A percentile compares a stretch with the other conserved stretches of the same genome.
These are phyloP conservation scores for Ganoderma resinaceum DNA, from an alignment of 1,284 basidiomycete genomes.

Conservation along the genomic window DNA sequence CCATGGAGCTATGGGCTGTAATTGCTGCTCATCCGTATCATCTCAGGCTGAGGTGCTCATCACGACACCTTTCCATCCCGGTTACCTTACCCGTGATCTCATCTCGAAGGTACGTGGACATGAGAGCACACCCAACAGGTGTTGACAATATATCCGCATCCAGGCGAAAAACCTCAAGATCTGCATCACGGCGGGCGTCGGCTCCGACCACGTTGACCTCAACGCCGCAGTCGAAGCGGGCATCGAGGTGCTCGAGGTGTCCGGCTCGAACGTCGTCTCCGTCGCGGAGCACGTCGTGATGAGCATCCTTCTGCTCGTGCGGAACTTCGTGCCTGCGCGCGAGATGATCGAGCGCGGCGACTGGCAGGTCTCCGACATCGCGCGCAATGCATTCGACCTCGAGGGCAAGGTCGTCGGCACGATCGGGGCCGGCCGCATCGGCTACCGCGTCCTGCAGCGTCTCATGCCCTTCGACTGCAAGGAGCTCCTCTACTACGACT, in stretches of 20 bases:
- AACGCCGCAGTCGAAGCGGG: conserved; percentile 86
- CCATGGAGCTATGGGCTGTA: background rate
- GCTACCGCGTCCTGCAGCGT: conserved; percentile 90
- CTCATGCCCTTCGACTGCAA: conserved; percentile 90
- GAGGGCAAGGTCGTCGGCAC: conserved; percentile 93
- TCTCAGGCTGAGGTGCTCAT: conserved; percentile 74
- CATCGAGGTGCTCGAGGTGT: conserved; percentile 66
- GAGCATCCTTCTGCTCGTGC: conserved; percentile 84
- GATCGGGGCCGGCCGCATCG: conserved; percentile 88
- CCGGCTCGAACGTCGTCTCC: conserved; percentile 79
- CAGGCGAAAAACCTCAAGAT: conserved; percentile 92
- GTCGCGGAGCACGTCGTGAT: conserved; percentile 92
- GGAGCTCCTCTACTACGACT: conserved; percentile 95
- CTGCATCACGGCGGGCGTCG: conserved; percentile 94
- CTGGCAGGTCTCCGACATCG: conserved; percentile 86
- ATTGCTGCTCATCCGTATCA: conserved; percentile 2
- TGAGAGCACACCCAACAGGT: background rate
- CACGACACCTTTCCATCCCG: conserved; percentile 94
- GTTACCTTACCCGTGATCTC: conserved; percentile 86
- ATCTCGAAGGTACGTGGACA: conserved; percentile 48
- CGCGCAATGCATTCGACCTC: conserved; percentile 86
- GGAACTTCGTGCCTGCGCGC: conserved; percentile 87
- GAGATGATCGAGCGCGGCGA: conserved; percentile 87
- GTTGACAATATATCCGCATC: background rate
- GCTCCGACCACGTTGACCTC: conserved; percentile 93